Evolutionary conservation across 2,329 filamentous ascomycete genomes (phyloP), one percentile per base, ranked within the genome.

Genomic region (Hymenoscyphus linearis): DNA sequence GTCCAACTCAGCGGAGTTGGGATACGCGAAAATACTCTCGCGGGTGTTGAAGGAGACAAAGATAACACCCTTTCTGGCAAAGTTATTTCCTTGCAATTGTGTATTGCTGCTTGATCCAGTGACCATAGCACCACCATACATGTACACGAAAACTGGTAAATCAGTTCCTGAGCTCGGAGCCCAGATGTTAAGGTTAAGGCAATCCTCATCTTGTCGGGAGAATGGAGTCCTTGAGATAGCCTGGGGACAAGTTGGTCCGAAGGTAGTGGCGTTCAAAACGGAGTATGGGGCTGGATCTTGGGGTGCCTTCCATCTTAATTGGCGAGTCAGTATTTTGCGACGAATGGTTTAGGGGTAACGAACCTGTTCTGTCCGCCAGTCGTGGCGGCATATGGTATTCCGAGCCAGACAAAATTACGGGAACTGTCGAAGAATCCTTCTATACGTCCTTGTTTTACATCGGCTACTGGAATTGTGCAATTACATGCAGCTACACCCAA

Each of bases 21-120:
- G 66, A 58, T 80, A 77, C 7, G 75, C 76, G 57, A 81, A 79
- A 12, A 79, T 75, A 55, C 77, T 78, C 12, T 79, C 67, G 9
- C 77, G 71, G 55, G 78, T 78, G 56, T 78, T 76, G 58, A 78
- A 72, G 13, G 73, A 74, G 1, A 79, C 76, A 18, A 76, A 73
- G 12, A 79, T 69, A 25, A 63, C 62, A 13, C 36, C 62, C 37
- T 61, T 64, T 50, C 58, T 57, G 2, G 62, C 62, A 16, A 64
- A 64, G 22, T 64, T 61, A 16, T 61, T 61, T 31, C 62, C 62
- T 40, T 64, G 62, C 1, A 61, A 22, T 40, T 57, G 52, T 10
- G 76, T 72, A 64, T 77, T 77, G 69, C 74, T 78, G 68, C 65
- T 74, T 58, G 74, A 74, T 7, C 75, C 75, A 6, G 74, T 76